phyloP scores from a whole-genome alignment of 257 asterid genomes.

The Nicotiana paniculata region DNA sequence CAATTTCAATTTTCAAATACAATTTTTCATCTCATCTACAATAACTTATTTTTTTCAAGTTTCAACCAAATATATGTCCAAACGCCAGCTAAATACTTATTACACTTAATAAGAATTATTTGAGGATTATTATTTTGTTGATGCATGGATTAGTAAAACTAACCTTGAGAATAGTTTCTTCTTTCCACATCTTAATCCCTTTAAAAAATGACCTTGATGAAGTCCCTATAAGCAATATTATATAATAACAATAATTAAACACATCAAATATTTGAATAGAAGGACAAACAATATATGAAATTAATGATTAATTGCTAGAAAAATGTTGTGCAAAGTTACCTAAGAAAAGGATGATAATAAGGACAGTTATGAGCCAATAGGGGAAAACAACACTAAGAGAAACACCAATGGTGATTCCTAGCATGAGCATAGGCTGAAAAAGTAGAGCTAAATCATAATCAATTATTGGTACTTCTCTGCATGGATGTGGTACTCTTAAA shows the following conservation, averaged over 20 bases:
- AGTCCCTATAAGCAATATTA: conserved; percentile 48
- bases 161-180: conserved; percentile 70
- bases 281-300: background rate
- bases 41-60: too few relatives aligned
- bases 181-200: conserved; percentile 98
- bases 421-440: conserved; percentile 98
- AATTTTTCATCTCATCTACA: too few relatives aligned
- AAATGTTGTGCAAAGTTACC: conserved; percentile 28
- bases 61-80: too few relatives aligned
- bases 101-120: too few relatives aligned
- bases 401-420: conserved; percentile 94
- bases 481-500: conserved; percentile 93
- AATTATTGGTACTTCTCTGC: conserved; percentile 81
- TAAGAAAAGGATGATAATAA: conserved; percentile 78
- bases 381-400: conserved; percentile 91
- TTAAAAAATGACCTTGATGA: conserved; percentile 78
- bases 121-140: too few relatives aligned
- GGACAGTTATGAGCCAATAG: conserved; percentile 91
- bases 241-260: background rate
- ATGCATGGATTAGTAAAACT: background rate
- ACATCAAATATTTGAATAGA: background rate
- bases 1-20: too few relatives aligned
- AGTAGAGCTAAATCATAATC: conserved; percentile 88
- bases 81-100: too few relatives aligned
- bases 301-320: background rate